A percentile compares a stretch with the other conserved stretches of the same genome.
These are phyloP conservation scores for Heritiera fomes DNA, from an alignment of 345 rosid genomes.

Conservation along the genomic window DNA sequence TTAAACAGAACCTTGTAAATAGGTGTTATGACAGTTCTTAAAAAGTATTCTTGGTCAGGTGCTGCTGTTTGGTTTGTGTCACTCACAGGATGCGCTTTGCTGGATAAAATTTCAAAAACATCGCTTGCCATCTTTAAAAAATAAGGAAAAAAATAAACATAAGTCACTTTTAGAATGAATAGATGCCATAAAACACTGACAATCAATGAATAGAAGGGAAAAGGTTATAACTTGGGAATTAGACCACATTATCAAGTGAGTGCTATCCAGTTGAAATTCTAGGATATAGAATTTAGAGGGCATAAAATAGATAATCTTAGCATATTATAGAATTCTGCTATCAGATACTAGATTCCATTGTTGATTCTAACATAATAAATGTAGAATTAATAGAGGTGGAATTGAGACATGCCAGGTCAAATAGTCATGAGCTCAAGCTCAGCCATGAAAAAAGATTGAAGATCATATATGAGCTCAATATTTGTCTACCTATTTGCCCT, in stretches of 20 bases:
- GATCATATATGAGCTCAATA: not conserved
- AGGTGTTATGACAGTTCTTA: constrained; percentile 76
- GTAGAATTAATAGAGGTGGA: not conserved
- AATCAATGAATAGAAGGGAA: not conserved
- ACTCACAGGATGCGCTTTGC: constrained; percentile 57
- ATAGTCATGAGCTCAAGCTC: not conserved
- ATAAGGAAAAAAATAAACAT: not conserved
- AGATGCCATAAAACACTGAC: not conserved
- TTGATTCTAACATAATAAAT: not conserved
- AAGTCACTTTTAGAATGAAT: not conserved
- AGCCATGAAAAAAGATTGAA: not conserved
- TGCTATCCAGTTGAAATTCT: not conserved
- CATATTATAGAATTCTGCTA: not conserved
- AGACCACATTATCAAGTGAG: not conserved
- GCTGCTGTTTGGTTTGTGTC: constrained; percentile 46
- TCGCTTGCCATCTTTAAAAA: constrained; percentile 70
- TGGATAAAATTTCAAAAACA: constrained; percentile 50
- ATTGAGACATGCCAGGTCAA: not conserved
- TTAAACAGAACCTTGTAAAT: constrained; percentile 69
- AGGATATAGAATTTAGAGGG: not conserved
- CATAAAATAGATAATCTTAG: not conserved
- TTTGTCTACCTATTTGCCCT: too few species aligned
- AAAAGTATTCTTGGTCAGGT: constrained; percentile 76
- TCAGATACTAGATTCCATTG: not conserved
- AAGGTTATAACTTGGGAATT: not conserved